Evolutionary conservation across 2,329 filamentous ascomycete genomes (phyloP), one percentile per base, ranked within the genome.

Genomic region (Corinectria fuckeliana): DNA sequence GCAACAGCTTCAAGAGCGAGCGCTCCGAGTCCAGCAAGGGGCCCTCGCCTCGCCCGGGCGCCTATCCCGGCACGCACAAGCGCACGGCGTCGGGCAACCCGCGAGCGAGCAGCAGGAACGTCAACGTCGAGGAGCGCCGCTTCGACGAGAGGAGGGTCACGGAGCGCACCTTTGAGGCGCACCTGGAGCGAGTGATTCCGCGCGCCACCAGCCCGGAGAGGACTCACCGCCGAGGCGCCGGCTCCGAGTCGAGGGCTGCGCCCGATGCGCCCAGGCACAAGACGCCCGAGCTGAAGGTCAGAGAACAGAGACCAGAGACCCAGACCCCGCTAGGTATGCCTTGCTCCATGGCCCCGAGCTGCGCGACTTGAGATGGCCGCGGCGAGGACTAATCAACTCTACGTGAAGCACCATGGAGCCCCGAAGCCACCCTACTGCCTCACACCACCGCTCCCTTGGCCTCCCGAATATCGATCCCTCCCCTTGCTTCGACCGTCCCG

Each of bases 401-500:
- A 7, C 48, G 18, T 39, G 60, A 67, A 81, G 80, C 76, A 63
- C 77, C 80, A 71, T 98, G 95, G 95, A 88, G 87, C 56, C 94
- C 95, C 0, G 85, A 92, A 72, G 94, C 88, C 8, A 89, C 85
- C 1, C 79, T 98, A 20, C 81, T 93, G 32, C 81, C 85, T 5
- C 87, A 87, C 67, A 87, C 86, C 0, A 82, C 85, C 23, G 86
- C 87, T 13, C 95, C 95, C 4, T 79, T 97, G 50, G 92, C 93
- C 8, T 88, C 77, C 44, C 79, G 83, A 69, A 77, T 85, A 65
- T 84, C 83, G 6, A 80, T 84, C 58, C 86, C 91, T 18, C 94
- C 94, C 2, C 80, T 96, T 47, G 91, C 92, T 2, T 88, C 80
- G 34, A 81, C 94, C 32, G 91, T 93, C 11, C 89, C 89, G 3